Evolutionary conservation across 805 yeast genomes (phyloP).

Genomic region (Wickerhamiella alocasiicola): DNA sequence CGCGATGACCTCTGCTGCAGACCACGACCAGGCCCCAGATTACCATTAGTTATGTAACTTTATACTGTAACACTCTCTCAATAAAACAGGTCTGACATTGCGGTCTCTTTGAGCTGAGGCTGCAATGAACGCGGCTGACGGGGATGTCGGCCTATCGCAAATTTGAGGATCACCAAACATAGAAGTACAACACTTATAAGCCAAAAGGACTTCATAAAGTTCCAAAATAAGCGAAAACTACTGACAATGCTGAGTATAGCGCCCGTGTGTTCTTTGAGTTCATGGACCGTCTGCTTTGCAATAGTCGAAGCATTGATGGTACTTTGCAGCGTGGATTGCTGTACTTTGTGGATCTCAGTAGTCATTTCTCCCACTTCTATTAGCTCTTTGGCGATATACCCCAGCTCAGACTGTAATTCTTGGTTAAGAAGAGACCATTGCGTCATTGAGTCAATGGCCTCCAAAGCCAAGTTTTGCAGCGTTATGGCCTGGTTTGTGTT

Average conservation of each 20-base stretch:
- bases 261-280: background rate
- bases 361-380: background rate
- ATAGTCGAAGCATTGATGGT: conserved; percentile 3
- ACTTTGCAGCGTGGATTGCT: background rate
- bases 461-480: background rate
- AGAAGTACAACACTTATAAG: too few relatives aligned
- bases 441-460: background rate
- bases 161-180: too few relatives aligned
- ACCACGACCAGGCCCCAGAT: conserved; percentile 55
- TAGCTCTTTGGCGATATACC: background rate
- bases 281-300: background rate
- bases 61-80: too few relatives aligned
- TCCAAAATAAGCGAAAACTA: too few relatives aligned
- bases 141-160: too few relatives aligned
- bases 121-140: too few relatives aligned
- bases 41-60: conserved; percentile 40
- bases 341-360: background rate
- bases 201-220: too few relatives aligned
- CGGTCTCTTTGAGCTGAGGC: too few relatives aligned
- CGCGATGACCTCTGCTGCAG: conserved; percentile 43
- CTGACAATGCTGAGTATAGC: background rate
- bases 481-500: background rate
- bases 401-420: background rate
- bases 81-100: too few relatives aligned
- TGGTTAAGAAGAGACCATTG: background rate